Percentiles rank a stretch among this genome's conserved stretches.
Conservation (phyloP, 2,329 filamentous ascomycete species). For the Cordyceps farinosa region DNA sequence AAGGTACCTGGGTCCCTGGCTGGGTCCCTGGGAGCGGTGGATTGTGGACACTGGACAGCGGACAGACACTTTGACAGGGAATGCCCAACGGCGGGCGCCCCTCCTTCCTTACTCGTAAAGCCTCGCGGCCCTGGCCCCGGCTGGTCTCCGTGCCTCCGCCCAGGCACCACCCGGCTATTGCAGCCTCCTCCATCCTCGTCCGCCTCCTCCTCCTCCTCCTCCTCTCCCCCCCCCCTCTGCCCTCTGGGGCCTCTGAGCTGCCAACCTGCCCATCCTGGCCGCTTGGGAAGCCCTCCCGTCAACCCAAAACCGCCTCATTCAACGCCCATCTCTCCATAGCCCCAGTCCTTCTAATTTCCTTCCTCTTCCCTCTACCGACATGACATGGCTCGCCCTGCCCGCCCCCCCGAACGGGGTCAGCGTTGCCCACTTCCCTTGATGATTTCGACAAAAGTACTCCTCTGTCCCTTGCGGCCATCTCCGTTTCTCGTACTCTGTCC, state of each 20-base stretch:
- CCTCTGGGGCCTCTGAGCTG: not conserved
- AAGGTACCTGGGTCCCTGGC: not conserved
- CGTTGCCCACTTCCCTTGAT: not conserved
- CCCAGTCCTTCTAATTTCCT: slow-evolving; percentile 16
- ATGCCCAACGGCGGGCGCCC: slow-evolving; percentile 14
- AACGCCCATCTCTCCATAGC: slow-evolving; percentile 13
- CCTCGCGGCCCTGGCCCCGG: not conserved
- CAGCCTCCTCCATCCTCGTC: not conserved
- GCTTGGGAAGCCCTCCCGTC: not conserved
- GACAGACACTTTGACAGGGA: not conserved
- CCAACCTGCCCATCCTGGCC: not conserved
- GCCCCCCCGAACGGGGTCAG: not conserved
- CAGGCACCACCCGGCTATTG: not conserved
- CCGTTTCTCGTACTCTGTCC: not conserved
- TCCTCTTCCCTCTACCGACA: slow-evolving; percentile 4
- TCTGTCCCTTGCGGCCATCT: not conserved
- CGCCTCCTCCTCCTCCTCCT: not conserved
- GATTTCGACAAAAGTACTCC: not conserved
- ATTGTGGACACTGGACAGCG: not conserved
- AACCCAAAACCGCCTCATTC: slow-evolving; percentile 11
- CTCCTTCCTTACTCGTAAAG: slow-evolving; percentile 16
- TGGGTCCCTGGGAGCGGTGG: no score
- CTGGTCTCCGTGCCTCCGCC: not conserved
- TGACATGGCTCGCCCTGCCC: not conserved
- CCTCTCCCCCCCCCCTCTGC: not conserved